Evolutionary conservation across 257 asterid species (phyloP).

Genomic region (Solanum okadae): DNA sequence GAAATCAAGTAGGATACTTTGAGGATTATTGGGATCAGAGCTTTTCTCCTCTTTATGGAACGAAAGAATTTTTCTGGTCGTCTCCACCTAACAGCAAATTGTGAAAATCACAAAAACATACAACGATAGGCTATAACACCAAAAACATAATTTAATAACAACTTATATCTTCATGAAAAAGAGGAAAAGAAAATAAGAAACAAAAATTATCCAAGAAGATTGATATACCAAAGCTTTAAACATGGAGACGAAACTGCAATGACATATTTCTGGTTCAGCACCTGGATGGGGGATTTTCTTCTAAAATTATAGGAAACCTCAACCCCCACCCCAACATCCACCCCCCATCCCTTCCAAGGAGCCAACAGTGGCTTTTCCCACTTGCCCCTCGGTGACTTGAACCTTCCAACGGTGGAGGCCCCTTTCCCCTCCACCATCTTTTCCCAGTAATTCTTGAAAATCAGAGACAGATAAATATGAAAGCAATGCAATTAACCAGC

Average conservation of each 20-base stretch:
- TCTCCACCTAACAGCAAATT: constrained; percentile 70
- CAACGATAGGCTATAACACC: not conserved
- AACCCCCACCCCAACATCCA: not conserved
- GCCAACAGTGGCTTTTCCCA: not conserved
- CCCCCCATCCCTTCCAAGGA: not conserved
- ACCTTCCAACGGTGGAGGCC: not conserved
- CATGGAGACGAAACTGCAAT: constrained; percentile 1
- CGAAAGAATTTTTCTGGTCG: constrained; percentile 82
- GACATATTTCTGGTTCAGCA: not conserved
- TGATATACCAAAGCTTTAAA: not conserved
- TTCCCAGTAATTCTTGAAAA: not conserved
- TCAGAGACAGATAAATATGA: not conserved
- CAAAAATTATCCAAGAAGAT: not conserved
- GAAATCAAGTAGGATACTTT: constrained; percentile 87
- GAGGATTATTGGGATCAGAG: constrained; percentile 84
- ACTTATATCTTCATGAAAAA: constrained; percentile 3
- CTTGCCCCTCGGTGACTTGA: not conserved
- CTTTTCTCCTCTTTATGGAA: constrained; percentile 88
- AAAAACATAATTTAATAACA: not conserved
- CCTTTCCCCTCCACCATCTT: not conserved
- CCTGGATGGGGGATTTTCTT: not conserved
- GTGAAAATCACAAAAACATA: not conserved
- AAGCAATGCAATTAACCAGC: not conserved
- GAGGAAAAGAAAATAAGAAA: not conserved
- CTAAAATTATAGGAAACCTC: not conserved